Percentiles rank a stretch among this genome's conserved stretches.
phyloP scores from a whole-genome alignment of 1,284 basidiomycete genomes.

The Chalciporus piperatoides region DNA sequence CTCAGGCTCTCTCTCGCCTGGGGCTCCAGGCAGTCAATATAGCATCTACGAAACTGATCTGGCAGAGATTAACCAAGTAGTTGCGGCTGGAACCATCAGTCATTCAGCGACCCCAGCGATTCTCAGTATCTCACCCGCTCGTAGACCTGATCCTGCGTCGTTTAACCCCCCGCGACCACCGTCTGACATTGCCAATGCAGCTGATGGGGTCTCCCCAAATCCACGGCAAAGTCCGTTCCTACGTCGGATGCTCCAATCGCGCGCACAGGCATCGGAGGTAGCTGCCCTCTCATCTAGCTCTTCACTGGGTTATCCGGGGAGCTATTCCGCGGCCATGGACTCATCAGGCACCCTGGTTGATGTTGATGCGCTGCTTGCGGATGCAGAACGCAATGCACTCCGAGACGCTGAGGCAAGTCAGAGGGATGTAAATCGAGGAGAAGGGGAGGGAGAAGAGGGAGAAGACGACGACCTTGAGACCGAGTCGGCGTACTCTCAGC shows the following conservation, averaged over 20 bases:
- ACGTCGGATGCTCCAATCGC: conserved; percentile 24
- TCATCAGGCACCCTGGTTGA: conserved; percentile 6
- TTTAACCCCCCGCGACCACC: background rate
- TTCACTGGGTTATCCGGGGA: conserved; percentile 1
- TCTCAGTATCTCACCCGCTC: conserved; percentile 7
- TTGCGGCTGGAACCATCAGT: background rate
- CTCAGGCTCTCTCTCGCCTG: conserved; percentile 3
- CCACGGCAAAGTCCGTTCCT: conserved; percentile 17
- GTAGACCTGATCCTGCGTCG: background rate
- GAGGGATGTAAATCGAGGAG: background rate
- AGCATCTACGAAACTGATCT: conserved; percentile 2
- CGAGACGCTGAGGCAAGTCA: conserved; percentile 12
- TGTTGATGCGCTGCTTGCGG: conserved; percentile 14
- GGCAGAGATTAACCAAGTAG: conserved; percentile 5
- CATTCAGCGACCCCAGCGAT: background rate
- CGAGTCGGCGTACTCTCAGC: conserved; percentile 24
- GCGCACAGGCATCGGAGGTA: conserved; percentile 22
- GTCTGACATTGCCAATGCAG: background rate
- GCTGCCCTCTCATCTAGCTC: background rate
- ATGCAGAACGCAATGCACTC: conserved; percentile 16
- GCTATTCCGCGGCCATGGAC: conserved; percentile 7
- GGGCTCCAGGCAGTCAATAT: background rate
- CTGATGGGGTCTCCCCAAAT: background rate
- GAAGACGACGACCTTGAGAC: conserved; percentile 5
- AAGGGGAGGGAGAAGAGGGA: background rate